phyloP scores from a whole-genome alignment of 2,329 filamentous ascomycete genomes.

The Fusarium sp. region DNA sequence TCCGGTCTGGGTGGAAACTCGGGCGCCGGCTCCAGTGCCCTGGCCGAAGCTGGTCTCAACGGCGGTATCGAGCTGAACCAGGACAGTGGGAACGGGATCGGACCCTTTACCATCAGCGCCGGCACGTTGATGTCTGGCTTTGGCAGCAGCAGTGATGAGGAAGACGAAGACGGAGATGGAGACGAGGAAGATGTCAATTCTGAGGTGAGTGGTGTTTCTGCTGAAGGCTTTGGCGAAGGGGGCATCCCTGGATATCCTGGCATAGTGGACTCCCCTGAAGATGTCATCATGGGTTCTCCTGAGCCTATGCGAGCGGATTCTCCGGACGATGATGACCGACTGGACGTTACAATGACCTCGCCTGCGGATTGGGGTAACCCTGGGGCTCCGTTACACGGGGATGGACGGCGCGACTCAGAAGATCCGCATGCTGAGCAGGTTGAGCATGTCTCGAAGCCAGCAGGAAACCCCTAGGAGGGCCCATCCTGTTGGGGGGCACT shows the following conservation, averaged over 20 bases:
- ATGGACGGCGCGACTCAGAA: constrained; percentile 21
- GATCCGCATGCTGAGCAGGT: constrained; percentile 34
- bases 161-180: constrained; percentile 93
- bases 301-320: constrained; percentile 43
- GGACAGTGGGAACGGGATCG: constrained; percentile 74
- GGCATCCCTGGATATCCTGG: constrained; percentile 45
- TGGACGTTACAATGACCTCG: constrained; percentile 38
- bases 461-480: constrained; percentile 36
- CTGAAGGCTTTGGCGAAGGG: constrained; percentile 45
- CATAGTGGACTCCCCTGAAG: constrained; percentile 44
- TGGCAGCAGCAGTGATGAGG: constrained; percentile 94
- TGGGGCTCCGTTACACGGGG: constrained; percentile 13
- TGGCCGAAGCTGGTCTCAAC: constrained; percentile 85
- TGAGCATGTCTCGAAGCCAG: constrained; percentile 35
- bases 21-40: constrained; percentile 69
- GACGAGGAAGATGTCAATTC: constrained; percentile 80
- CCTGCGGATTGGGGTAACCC: constrained; percentile 35
- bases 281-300: constrained; percentile 49
- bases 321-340: constrained; percentile 31
- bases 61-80: constrained; percentile 77
- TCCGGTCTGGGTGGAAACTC: constrained; percentile 56
- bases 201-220: constrained; percentile 68
- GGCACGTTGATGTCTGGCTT: constrained; percentile 89
- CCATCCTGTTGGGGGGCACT: constrained; percentile 26
- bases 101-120: constrained; percentile 77